phyloP scores from a whole-genome alignment of 345 rosid genomes.

The Salix suchowensis region DNA sequence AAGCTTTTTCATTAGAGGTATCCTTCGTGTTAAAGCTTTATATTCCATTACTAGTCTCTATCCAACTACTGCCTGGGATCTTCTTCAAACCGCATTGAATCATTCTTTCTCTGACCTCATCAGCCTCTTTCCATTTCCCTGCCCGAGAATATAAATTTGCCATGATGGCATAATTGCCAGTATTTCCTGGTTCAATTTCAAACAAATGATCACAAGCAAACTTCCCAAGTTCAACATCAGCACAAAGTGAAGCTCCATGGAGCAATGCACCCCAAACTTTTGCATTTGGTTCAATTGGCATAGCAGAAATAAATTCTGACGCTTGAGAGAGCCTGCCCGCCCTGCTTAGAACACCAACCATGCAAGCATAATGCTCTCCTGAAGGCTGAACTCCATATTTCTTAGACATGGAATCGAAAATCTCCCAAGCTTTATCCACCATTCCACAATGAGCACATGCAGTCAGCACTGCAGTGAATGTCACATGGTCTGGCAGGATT shows the following conservation, averaged over 20 bases:
- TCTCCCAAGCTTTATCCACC: conserved; percentile 49
- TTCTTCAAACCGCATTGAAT: conserved; percentile 57
- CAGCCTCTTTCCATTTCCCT: conserved; percentile 88
- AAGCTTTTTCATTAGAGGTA: conserved; percentile 36
- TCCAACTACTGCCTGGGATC: conserved; percentile 74
- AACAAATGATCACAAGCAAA: conserved; percentile 54
- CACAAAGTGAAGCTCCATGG: conserved; percentile 64
- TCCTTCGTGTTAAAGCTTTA: conserved; percentile 46
- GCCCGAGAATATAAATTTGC: conserved; percentile 74
- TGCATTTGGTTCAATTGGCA: conserved; percentile 68
- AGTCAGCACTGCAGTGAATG: conserved; percentile 65
- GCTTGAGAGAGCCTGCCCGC: conserved; percentile 74
- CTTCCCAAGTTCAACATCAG: conserved; percentile 62
- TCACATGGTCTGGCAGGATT: conserved; percentile 62
- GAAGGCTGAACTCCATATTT: conserved; percentile 48
- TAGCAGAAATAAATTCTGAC: conserved; percentile 51
- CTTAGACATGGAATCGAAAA: conserved; percentile 50
- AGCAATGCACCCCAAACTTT: conserved; percentile 89
- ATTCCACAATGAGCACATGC: conserved; percentile 75
- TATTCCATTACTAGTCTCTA: conserved; percentile 44
- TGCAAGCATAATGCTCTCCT: conserved; percentile 78
- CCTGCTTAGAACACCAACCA: conserved; percentile 71
- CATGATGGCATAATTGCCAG: conserved; percentile 71
- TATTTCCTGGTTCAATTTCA: conserved; percentile 70
- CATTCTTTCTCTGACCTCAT: conserved; percentile 57